These are phyloP conservation scores for Thermomyces lanuginosus DNA, from an alignment of 2,329 filamentous ascomycete genomes.

Conservation along the genomic window DNA sequence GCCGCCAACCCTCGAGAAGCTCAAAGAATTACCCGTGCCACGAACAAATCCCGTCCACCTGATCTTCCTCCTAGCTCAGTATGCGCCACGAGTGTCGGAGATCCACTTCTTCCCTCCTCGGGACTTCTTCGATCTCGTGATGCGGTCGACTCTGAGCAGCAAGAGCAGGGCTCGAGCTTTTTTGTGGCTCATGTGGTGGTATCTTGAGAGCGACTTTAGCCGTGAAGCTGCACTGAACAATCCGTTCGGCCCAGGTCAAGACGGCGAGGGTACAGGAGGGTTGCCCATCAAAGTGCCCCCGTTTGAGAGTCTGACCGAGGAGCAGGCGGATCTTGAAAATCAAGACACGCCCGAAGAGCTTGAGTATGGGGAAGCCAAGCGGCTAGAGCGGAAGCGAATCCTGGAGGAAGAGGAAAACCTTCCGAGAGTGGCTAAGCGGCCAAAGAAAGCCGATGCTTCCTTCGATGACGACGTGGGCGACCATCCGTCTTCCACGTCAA, in stretches of 20 bases:
- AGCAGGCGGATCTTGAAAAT: slow-evolving; percentile 35
- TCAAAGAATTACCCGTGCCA: slow-evolving; percentile 52
- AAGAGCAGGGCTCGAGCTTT: slow-evolving; percentile 73
- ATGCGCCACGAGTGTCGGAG: slow-evolving; percentile 81
- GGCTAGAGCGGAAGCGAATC: slow-evolving; percentile 33
- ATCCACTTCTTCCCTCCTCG: slow-evolving; percentile 69
- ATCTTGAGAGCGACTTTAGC: slow-evolving; percentile 88
- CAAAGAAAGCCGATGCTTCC: slow-evolving; percentile 24
- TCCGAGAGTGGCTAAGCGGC: slow-evolving; percentile 28
- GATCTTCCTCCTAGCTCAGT: slow-evolving; percentile 84
- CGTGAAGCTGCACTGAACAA: slow-evolving; percentile 77
- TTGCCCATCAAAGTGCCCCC: slow-evolving; percentile 32
- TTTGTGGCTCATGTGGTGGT: slow-evolving; percentile 98
- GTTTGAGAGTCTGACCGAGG: slow-evolving; percentile 32
- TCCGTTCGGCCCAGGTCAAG: slow-evolving; percentile 54
- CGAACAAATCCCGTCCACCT: slow-evolving; percentile 94
- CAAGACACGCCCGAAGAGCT: slow-evolving; percentile 33
- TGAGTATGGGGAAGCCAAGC: slow-evolving; percentile 33
- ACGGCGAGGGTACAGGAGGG: slow-evolving; percentile 26
- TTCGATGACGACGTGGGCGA: slow-evolving; percentile 21
- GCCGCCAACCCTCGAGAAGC: slow-evolving; percentile 66
- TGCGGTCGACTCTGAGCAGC: slow-evolving; percentile 73
- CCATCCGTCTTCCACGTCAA: slow-evolving; percentile 18
- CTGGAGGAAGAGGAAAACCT: slow-evolving; percentile 32
- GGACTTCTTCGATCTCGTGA: slow-evolving; percentile 94